Percentiles rank a stretch among this genome's conserved stretches.
phyloP scores from a whole-genome alignment of 495 filamentous ascomycete species.

The Trypethelium eluteriae region DNA sequence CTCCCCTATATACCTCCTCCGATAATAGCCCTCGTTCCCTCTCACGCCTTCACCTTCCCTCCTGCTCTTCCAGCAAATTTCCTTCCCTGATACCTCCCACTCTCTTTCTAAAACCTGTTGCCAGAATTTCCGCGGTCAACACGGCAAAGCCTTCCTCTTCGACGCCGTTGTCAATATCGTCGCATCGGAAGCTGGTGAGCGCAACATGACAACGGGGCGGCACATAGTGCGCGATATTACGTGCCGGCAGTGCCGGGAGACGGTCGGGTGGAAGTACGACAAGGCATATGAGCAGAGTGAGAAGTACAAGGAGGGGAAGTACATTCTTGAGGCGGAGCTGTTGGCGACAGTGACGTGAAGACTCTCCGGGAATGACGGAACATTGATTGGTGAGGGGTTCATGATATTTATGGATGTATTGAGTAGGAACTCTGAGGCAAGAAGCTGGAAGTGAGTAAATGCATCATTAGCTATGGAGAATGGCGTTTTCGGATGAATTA shows the following conservation, averaged over 20 bases:
- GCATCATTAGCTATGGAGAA: no score
- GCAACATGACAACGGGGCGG: conserved; percentile 96
- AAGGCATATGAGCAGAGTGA: conserved; percentile 85
- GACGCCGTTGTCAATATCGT: conserved; percentile 85
- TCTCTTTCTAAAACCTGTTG: not conserved
- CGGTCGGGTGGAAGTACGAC: conserved; percentile 98
- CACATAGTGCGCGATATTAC: conserved; percentile 89
- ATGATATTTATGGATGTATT: no score
- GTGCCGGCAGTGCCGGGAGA: conserved; percentile 81
- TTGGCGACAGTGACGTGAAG: conserved; percentile 58
- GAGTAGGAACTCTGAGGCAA: no score
- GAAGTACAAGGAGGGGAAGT: conserved; percentile 99
- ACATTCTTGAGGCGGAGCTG: conserved; percentile 89
- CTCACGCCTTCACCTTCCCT: conserved; percentile 14
- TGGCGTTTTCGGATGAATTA: no score
- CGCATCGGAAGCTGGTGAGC: conserved; percentile 71
- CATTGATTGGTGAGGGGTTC: not conserved
- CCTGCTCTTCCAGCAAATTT: not conserved
- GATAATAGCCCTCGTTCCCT: not conserved
- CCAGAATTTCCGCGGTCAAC: conserved; percentile 96
- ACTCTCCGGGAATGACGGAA: no score
- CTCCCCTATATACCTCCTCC: conserved; percentile 1
- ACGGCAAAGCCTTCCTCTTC: conserved; percentile 97
- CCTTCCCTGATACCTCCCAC: not conserved
- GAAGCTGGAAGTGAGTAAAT: no score